Evolutionary conservation across 78 protist genomes (phyloP), one percentile per base, ranked within the genome.

Genomic region (Dictyostelium citrinum): DNA sequence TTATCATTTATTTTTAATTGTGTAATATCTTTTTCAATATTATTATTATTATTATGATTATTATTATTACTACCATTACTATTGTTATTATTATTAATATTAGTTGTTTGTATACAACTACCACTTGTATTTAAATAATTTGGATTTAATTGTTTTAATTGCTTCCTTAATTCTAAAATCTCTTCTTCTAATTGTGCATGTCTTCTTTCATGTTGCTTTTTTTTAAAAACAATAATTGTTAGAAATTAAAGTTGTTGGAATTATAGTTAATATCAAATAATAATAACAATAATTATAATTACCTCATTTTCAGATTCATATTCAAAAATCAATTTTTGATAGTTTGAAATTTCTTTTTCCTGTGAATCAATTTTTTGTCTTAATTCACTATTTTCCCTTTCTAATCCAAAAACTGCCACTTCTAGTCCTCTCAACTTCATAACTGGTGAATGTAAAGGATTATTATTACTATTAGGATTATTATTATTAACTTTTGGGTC

Each of bases 101-200:
- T 84, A 31, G 37, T 74, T 14, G 33, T 75, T 39, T 43, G 33
- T 11, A 75, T 41, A 35, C 31, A 45, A 72, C 49, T 46, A 41
- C 70, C 70, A 43, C 60, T 82, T 9, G 51, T 70, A 84, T 72
- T 84, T 46, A 27, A 31, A 51, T 51, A 39, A 31, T 51, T 51
- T 35, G 76, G 31, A n/a, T 43, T 84, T 22, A 51, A 24, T 24
- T 76, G 83, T 46, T 88, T 88, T 20, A 88, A 33, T 78, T 88
- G 93, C 49, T 88, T 81, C 49, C 93, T 37, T 17, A 88, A 61
- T 67, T 88, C 93, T 24, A 88, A 51, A 22, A 88, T 88, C 27
- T 88, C 93, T 35, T 88, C 93, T 45, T 88, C 93, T 43, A 88
- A 67, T 29, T 88, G 84, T 3, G 93, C 84, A 79, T 88, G 93